These are phyloP conservation scores for Colletotrichum navitas DNA, from an alignment of 2,329 filamentous ascomycete species.

Conservation along the genomic window DNA sequence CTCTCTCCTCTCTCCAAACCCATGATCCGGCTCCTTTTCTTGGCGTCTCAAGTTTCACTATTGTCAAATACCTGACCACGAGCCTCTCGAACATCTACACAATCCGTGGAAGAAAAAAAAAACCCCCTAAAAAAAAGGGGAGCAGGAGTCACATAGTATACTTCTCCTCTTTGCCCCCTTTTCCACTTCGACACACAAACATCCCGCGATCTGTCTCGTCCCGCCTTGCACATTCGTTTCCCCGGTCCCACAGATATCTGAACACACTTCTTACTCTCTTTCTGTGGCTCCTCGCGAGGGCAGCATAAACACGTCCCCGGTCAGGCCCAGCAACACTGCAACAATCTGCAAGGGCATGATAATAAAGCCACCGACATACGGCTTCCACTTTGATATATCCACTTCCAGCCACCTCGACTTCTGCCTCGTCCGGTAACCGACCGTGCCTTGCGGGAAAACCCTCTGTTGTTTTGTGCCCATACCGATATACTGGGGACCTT, in stretches of 20 bases:
- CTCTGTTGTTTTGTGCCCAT: background rate
- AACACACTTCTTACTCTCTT: background rate
- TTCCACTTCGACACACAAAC: conserved; percentile 6
- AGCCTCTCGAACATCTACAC: conserved; percentile 3
- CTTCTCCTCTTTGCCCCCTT: conserved; percentile 5
- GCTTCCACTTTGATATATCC: conserved; percentile 36
- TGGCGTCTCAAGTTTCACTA: conserved; percentile 33
- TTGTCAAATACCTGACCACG: conserved; percentile 10
- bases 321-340: conserved; percentile 13
- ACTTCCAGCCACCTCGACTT: conserved; percentile 40
- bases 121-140: conserved; percentile 12
- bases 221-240: conserved; percentile 34
- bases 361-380: conserved; percentile 32
- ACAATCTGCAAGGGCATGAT: conserved; percentile 12
- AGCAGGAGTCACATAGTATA: conserved; percentile 4
- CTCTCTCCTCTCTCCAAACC: conserved; percentile 16
- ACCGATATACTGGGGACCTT: background rate
- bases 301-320: conserved; percentile 28
- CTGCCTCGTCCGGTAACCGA: conserved; percentile 19
- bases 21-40: conserved; percentile 33
- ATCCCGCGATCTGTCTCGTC: conserved; percentile 17
- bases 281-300: conserved; percentile 21
- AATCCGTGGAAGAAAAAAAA: conserved; percentile 14
- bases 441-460: conserved; percentile 1
- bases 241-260: conserved; percentile 12